Evolutionary conservation across 164 flowering plant species (phyloP), one percentile per base, ranked within the genome.

Genomic region (Annona cherimola): DNA sequence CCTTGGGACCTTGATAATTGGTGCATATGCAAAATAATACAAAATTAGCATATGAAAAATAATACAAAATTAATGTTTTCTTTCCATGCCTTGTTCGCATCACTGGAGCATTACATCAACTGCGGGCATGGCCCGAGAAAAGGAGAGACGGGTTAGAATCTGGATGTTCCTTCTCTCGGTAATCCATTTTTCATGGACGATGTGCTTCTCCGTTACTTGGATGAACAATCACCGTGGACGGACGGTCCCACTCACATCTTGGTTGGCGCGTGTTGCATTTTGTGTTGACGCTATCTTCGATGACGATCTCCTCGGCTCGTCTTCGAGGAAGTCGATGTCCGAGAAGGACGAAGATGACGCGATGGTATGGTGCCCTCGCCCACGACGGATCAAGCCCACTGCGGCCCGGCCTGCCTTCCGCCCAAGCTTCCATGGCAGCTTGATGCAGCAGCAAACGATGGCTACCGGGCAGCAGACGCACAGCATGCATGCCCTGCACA

Each of bases 401-500:
- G 74, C 77, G 42, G 18, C 54, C 59, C 35, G 35, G 5, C 45
- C 77, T 7, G 79, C 74, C 1, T 75, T 70, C 81, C 75, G 67
- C 42, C 76, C 81, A 12, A 81, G 18, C 67, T 76, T 73, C 75
- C 83, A 83, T 0, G 88, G 88, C 41, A 78, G 66, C 69, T 75
- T 79, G 71, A 83, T 55, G 77, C 80, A 79, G 45, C 81, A 77
- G 80, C 83, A 83, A 0, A 73, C 60, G 44, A 79, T 2, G 7
- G 81, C 64, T 14, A 83, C 71, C 8, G 88, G 88, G 72, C 88
- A 85, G 14, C 55, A 80, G 16, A 85, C 69, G 66, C 86, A 83
- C 44, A 79, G 77, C 3, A 75, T 35, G 40, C 87, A 83, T 14
- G 69, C 78, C 40, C 82, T 75, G 69, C 80, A 73, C 3, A 68